Evolutionary conservation across 805 yeast genomes (phyloP).

Genomic region (Ogataea nonfermentans): DNA sequence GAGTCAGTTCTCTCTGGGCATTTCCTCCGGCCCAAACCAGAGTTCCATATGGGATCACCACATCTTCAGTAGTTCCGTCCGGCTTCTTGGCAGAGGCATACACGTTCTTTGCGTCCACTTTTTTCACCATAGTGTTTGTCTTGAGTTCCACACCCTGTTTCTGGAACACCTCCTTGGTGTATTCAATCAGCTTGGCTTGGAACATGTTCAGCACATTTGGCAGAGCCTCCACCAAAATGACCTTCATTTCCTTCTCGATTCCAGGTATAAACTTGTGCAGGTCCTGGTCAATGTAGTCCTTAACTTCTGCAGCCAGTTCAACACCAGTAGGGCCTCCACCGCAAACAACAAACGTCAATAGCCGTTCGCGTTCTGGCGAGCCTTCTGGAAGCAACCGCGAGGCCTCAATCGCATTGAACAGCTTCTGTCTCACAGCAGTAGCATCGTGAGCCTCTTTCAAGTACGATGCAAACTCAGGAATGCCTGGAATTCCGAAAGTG

Average conservation of each 20-base stretch:
- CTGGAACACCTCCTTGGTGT: conserved; percentile 75
- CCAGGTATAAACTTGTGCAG: conserved; percentile 84
- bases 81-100: conserved; percentile 65
- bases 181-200: conserved; percentile 62
- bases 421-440: conserved; percentile 70
- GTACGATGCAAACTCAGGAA: conserved; percentile 79
- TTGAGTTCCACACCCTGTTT: conserved; percentile 65
- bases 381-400: conserved; percentile 74
- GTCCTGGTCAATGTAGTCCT: conserved; percentile 91
- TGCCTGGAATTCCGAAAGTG: conserved; percentile 93
- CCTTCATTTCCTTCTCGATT: conserved; percentile 74
- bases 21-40: conserved; percentile 97
- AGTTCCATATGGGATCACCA: conserved; percentile 78
- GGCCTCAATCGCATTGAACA: conserved; percentile 84
- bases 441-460: conserved; percentile 89
- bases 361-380: conserved; percentile 72
- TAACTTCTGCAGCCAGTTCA: conserved; percentile 92
- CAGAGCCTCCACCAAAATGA: conserved; percentile 82
- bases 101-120: conserved; percentile 68
- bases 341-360: conserved; percentile 83
- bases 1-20: conserved; percentile 75
- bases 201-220: conserved; percentile 82
- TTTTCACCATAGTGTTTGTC: conserved; percentile 84
- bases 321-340: conserved; percentile 99
- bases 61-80: conserved; percentile 58